Evolutionary conservation across 2,329 filamentous ascomycete species (phyloP).

Genomic region (Alternaria infectoria): DNA sequence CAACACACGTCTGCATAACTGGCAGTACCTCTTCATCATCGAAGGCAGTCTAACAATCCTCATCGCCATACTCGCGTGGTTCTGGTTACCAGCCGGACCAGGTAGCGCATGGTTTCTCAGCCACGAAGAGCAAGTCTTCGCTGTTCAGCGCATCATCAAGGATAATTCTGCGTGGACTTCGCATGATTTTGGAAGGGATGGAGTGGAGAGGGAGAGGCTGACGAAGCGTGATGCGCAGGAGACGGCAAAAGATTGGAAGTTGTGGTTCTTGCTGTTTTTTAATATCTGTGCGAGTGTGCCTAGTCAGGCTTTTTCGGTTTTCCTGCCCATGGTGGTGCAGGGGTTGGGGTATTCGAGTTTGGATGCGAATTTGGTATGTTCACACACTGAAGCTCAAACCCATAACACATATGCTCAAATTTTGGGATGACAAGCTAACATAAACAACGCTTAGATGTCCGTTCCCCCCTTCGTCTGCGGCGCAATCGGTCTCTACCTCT

Average conservation of each 20-base stretch:
- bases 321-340: conserved; percentile 57
- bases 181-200: conserved; percentile 1
- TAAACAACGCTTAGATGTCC: conserved; percentile 41
- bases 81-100: conserved; percentile 35
- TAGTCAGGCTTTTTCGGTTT: conserved; percentile 49
- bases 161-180: conserved; percentile 15
- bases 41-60: conserved; percentile 47
- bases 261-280: conserved; percentile 41
- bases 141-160: conserved; percentile 18
- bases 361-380: conserved; percentile 23
- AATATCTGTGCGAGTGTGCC: conserved; percentile 52
- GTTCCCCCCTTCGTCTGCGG: conserved; percentile 57
- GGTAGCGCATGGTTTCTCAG: conserved; percentile 48
- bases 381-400: too few species aligned
- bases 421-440: neutral
- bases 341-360: conserved; percentile 26
- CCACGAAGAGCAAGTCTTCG: conserved; percentile 27
- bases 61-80: conserved; percentile 35
- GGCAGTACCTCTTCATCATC: conserved; percentile 56
- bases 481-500: conserved; percentile 53
- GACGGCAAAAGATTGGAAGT: conserved; percentile 27
- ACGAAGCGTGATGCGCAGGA: conserved; percentile 24
- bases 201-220: conserved; percentile 12
- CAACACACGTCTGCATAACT: conserved; percentile 52
- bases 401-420: too few species aligned